These are phyloP conservation scores for Aspergillus novofumigatus DNA, from an alignment of 2,329 filamentous ascomycete genomes.

Conservation along the genomic window DNA sequence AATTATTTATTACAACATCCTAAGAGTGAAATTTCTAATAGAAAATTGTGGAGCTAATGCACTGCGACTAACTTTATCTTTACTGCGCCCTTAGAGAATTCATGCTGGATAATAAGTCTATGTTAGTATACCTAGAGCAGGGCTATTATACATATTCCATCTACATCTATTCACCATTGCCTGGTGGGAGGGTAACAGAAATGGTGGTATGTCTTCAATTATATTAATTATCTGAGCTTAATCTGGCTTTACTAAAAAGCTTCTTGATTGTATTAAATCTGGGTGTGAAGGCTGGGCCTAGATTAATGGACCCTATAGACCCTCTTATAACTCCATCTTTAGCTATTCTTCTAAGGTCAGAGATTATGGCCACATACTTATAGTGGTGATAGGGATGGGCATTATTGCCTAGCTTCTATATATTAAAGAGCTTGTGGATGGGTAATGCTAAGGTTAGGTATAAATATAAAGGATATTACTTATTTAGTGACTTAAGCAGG, in stretches of 20 bases:
- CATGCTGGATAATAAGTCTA: slow-evolving; percentile 18
- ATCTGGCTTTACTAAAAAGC: slow-evolving; percentile 15
- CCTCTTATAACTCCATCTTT: slow-evolving; percentile 6
- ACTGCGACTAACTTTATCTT: slow-evolving; percentile 1
- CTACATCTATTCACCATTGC: slow-evolving; percentile 25
- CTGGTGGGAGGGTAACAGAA: slow-evolving; percentile 16
- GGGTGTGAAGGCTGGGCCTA: slow-evolving; percentile 12
- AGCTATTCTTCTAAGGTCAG: slow-evolving; percentile 13
- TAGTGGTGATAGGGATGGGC: slow-evolving; percentile 33
- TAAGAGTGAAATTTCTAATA: not conserved
- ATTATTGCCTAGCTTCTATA: slow-evolving; percentile 33
- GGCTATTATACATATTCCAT: slow-evolving; percentile 22
- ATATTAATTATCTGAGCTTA: slow-evolving; percentile 22
- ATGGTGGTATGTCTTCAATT: slow-evolving; percentile 12
- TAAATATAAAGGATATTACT: slow-evolving; percentile 23
- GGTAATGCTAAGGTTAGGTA: slow-evolving; percentile 19
- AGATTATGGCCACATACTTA: slow-evolving; percentile 30
- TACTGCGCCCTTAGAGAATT: slow-evolving; percentile 14
- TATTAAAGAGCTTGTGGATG: slow-evolving; percentile 32
- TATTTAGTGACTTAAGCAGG: slow-evolving; percentile 25
- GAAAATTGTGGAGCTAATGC: not conserved
- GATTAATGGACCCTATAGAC: slow-evolving; percentile 27
- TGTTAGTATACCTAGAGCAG: slow-evolving; percentile 14
- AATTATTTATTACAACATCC: slow-evolving; percentile 8
- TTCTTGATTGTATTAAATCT: slow-evolving; percentile 10